A percentile compares a stretch with the other conserved stretches of the same genome.
These are phyloP conservation scores for Dissophora ornata DNA, from an alignment of 192 early-diverging fungal genomes.

Conservation along the genomic window DNA sequence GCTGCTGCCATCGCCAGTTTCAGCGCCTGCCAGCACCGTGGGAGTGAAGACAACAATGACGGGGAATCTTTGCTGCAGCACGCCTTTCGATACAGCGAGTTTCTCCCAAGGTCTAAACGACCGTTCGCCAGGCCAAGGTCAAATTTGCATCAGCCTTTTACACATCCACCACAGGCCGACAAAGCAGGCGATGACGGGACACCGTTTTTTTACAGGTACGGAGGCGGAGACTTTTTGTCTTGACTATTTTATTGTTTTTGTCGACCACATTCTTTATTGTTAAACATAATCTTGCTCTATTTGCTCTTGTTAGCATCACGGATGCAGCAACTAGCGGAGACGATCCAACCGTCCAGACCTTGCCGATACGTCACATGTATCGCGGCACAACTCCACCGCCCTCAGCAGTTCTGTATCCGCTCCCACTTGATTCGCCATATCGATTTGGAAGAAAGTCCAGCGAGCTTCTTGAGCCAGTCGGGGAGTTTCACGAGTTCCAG, in stretches of 20 bases:
- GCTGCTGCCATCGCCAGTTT: slow-evolving; percentile 41
- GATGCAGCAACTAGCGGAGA: background rate
- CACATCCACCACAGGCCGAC: background rate
- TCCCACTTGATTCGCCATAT: slow-evolving; percentile 32
- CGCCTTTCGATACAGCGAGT: slow-evolving; percentile 10
- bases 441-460: slow-evolving; percentile 32
- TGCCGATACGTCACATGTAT: slow-evolving; percentile 21
- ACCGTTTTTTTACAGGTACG: background rate
- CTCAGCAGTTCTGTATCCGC: slow-evolving; percentile 16
- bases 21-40: background rate
- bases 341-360: background rate
- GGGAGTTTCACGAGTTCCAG: slow-evolving; percentile 50
- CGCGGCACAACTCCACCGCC: slow-evolving; percentile 12
- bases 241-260: too few relatives aligned
- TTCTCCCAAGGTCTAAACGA: slow-evolving; percentile 2
- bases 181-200: background rate
- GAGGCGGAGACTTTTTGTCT: too few relatives aligned
- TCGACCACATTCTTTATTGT: too few relatives aligned
- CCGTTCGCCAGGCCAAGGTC: background rate
- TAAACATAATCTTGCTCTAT: background rate
- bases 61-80: background rate
- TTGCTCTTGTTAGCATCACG: background rate
- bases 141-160: background rate
- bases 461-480: slow-evolving; percentile 43
- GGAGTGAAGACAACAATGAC: background rate